A percentile compares a stretch with the other conserved stretches of the same genome.
phyloP scores from a whole-genome alignment of 73 alveolate genomes.

The Uronychia binucleata region DNA sequence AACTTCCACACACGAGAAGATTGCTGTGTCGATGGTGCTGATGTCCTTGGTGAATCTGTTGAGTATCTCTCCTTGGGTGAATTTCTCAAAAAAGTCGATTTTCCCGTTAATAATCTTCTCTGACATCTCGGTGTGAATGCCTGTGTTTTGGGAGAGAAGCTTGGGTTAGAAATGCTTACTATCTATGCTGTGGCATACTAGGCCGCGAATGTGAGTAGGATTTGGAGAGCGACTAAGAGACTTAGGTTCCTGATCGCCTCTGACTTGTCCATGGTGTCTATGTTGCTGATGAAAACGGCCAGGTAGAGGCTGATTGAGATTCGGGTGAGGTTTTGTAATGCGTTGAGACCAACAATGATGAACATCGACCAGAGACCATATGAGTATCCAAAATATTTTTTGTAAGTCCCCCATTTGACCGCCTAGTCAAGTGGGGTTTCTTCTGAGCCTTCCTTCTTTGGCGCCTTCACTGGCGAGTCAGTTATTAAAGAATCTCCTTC shows the following conservation, averaged over 20 bases:
- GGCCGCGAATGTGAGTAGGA: constrained; percentile 7
- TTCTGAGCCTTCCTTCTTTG: no score
- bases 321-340: constrained; percentile 8
- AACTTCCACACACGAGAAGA: constrained; percentile 12
- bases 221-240: neutral
- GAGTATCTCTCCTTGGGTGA: constrained; percentile 36
- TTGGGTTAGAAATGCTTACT: neutral
- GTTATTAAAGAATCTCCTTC: no score
- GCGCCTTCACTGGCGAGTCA: no score
- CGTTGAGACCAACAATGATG: constrained; percentile 4
- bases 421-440: constrained; percentile 1
- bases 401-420: constrained; percentile 44
- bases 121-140: constrained; percentile 22
- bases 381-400: constrained; percentile 39
- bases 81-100: constrained; percentile 41
- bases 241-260: neutral
- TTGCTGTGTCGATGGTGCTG: constrained; percentile 19
- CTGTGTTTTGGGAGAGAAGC: constrained; percentile 19
- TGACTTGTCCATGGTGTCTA: neutral
- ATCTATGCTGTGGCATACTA: constrained; percentile 3
- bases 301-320: constrained; percentile 35
- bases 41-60: constrained; percentile 50
- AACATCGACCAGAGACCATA: constrained; percentile 26
- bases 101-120: constrained; percentile 24
- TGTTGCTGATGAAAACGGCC: constrained; percentile 10